phyloP scores from a whole-genome alignment of 768 basidiomycete species.

The Russula ochroleuca region DNA sequence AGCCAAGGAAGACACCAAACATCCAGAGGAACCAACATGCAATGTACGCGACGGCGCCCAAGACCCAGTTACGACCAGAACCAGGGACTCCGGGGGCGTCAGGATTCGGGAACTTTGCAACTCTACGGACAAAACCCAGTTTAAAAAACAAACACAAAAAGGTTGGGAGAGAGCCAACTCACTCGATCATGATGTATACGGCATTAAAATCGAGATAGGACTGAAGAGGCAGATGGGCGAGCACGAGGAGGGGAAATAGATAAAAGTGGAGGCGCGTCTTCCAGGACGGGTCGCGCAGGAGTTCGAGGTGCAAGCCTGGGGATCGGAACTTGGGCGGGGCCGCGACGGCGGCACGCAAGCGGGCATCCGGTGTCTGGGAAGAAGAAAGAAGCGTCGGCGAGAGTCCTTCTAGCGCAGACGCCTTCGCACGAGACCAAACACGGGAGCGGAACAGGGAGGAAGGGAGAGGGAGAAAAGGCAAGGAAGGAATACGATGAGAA shows the following conservation, averaged over 20 bases:
- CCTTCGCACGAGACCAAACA: constrained; percentile 57
- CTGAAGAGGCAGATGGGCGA: constrained; percentile 71
- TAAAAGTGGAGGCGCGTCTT: constrained; percentile 59
- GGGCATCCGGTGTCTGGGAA: constrained; percentile 35
- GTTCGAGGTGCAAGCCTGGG: constrained; percentile 60
- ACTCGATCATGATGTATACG: constrained; percentile 80
- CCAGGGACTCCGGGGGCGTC: constrained; percentile 63
- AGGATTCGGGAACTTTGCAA: constrained; percentile 70
- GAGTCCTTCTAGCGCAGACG: constrained; percentile 35
- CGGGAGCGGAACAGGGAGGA: constrained; percentile 38
- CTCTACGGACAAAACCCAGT: constrained; percentile 40
- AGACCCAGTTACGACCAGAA: constrained; percentile 73
- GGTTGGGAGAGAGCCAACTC: constrained; percentile 36
- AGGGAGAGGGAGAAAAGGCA: neutral
- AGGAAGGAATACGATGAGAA: neutral
- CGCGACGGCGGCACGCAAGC: constrained; percentile 28
- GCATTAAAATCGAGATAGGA: constrained; percentile 89
- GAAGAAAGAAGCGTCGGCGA: constrained; percentile 46
- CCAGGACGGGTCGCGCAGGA: constrained; percentile 57
- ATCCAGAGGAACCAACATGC: constrained; percentile 78
- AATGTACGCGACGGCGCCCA: constrained; percentile 78
- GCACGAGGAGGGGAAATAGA: constrained; percentile 62
- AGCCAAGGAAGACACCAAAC: constrained; percentile 65
- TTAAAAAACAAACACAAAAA: neutral
- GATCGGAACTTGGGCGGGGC: constrained; percentile 65